Percentiles rank a stretch among this genome's conserved stretches.
phyloP scores from a whole-genome alignment of 2,329 filamentous ascomycete species.

The Fusarium sp. region DNA sequence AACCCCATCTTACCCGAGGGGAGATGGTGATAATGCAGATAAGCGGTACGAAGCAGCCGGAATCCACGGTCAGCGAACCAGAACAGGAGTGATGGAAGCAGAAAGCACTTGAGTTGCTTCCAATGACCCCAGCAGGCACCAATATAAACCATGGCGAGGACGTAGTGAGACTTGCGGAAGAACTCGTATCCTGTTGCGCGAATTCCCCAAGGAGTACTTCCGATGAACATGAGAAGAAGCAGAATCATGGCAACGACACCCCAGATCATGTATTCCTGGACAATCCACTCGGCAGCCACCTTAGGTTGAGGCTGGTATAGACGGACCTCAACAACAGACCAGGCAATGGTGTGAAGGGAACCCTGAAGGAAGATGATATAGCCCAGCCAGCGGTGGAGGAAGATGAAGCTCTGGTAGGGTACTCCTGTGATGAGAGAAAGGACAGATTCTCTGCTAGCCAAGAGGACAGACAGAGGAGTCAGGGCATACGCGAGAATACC shows the following conservation, averaged over 20 bases:
- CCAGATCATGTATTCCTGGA: slow-evolving; percentile 76
- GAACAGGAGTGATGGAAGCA: slow-evolving; percentile 72
- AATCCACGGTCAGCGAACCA: slow-evolving; percentile 72
- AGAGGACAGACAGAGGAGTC: slow-evolving; percentile 74
- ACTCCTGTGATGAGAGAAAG: slow-evolving; percentile 77
- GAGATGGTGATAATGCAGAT: slow-evolving; percentile 70
- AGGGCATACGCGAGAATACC: slow-evolving; percentile 79
- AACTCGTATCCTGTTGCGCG: slow-evolving; percentile 78
- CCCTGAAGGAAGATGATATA: slow-evolving; percentile 77
- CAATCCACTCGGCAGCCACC: slow-evolving; percentile 66
- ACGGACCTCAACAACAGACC: slow-evolving; percentile 72
- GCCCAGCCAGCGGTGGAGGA: slow-evolving; percentile 80
- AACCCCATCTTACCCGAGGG: slow-evolving; percentile 61
- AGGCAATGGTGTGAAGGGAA: slow-evolving; percentile 75
- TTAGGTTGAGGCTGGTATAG: slow-evolving; percentile 78
- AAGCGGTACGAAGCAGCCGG: slow-evolving; percentile 65
- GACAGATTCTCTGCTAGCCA: slow-evolving; percentile 76
- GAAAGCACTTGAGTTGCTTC: slow-evolving; percentile 73
- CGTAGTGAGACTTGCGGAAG: slow-evolving; percentile 79
- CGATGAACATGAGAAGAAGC: slow-evolving; percentile 67
- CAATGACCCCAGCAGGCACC: slow-evolving; percentile 82
- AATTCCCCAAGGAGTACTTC: slow-evolving; percentile 68
- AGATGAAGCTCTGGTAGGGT: slow-evolving; percentile 81
- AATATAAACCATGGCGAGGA: slow-evolving; percentile 78
- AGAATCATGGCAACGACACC: slow-evolving; percentile 75